These are phyloP conservation scores for Cladosporium colombiae DNA, from an alignment of 2,329 filamentous ascomycete genomes.

Conservation along the genomic window DNA sequence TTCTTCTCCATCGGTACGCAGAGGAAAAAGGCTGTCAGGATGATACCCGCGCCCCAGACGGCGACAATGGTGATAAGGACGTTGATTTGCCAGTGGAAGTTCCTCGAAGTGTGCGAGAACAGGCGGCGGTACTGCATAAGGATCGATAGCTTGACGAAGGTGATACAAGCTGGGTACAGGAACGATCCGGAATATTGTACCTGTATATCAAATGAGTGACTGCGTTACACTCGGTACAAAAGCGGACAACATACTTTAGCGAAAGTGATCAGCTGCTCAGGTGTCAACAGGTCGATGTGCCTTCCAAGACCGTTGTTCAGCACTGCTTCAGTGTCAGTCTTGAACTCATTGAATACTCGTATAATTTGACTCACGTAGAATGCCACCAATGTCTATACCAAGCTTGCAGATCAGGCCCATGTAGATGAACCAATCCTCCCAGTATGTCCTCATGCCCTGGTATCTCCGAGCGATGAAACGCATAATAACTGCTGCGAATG, in stretches of 20 bases:
- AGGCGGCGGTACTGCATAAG: slow-evolving; percentile 23
- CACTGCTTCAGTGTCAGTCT: slow-evolving; percentile 10
- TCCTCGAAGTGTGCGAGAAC: slow-evolving; percentile 20
- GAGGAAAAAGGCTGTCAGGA: slow-evolving; percentile 22
- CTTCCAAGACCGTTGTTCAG: slow-evolving; percentile 23
- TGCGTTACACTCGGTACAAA: too few species aligned
- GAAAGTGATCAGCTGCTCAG: slow-evolving; percentile 14
- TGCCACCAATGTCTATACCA: slow-evolving; percentile 23
- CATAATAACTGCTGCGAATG: slow-evolving; percentile 18
- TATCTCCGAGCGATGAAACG: slow-evolving; percentile 22
- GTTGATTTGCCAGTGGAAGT: slow-evolving; percentile 20
- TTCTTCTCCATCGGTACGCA: slow-evolving; percentile 22
- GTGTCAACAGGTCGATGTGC: slow-evolving; percentile 11
- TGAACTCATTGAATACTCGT: too few species aligned
- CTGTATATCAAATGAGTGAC: slow-evolving; percentile 1
- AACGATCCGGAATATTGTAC: slow-evolving; percentile 23
- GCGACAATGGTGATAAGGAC: slow-evolving; percentile 20
- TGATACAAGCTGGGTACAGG: slow-evolving; percentile 24
- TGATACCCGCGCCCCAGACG: slow-evolving; percentile 22
- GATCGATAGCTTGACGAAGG: slow-evolving; percentile 24
- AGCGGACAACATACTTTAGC: slow-evolving; percentile 3
- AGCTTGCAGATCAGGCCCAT: slow-evolving; percentile 22
- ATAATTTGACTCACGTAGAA: slow-evolving; percentile 17
- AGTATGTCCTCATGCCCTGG: slow-evolving; percentile 20
- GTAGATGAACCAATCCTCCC: slow-evolving; percentile 25